Base-by-base conservation (phyloP, 192 early-diverging fungal genomes). In the Rhizoclosmatium sp. region DNA sequence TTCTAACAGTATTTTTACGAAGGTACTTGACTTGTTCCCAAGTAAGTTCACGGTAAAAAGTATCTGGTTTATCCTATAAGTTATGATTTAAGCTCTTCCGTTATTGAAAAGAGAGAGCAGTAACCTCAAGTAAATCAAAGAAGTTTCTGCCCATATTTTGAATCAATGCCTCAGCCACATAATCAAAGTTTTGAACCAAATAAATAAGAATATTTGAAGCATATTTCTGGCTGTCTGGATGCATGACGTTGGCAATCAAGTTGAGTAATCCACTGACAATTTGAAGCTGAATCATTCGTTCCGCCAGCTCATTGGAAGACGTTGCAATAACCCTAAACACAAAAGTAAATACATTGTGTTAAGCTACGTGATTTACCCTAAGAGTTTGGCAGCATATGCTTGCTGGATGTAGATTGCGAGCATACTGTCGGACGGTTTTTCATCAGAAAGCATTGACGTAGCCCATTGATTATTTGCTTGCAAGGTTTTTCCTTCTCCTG, bases 91-190 rank as follows among this genome's bases (percentile, higher is more conserved):
- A 77, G 62, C 41, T 40, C 73, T 7, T 9, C 9, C 16, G 39
- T 46, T 56, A 39, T 16, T 48, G 12, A 16, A 39, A 9, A 44
- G 40, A 81, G 48, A 1, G 21, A 64, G 10, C 16, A 48, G 45
- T 41, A 64, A 89, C 88, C 80, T 91, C 83, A 47, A 91, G 58
- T 5, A 91, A 51, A 12, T 90, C 90, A 73, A 88, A 87, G 74
- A 91, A 91, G 80, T 89, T 91, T 41, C 83, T 56, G 3, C 90
- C 90, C 89, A 91, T 91, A 71, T 87, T 72, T 41, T 83, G 80
- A 14, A 78, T 75, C 41, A 91, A 71, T 4, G 86, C 81, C 2
- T 78, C 60, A 1, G 80, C 82, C 12, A 89, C 87, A 45, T 84
- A 81, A 12, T 82, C 74, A 69, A 87, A 87, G 31, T 71, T 78